phyloP scores from a whole-genome alignment of 768 basidiomycete genomes.

The Mycena vulgaris region DNA sequence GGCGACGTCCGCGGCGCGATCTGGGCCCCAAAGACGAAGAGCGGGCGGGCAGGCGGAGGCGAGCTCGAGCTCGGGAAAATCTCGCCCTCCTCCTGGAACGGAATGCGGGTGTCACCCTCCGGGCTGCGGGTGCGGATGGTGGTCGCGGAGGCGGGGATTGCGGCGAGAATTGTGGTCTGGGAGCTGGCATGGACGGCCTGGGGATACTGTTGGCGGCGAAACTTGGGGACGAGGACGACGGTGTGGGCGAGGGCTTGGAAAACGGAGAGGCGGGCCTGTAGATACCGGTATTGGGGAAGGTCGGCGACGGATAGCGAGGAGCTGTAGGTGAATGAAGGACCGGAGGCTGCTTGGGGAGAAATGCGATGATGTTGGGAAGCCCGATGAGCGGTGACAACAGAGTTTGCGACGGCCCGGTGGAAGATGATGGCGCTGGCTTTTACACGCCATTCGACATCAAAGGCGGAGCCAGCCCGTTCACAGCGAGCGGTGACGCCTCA shows the following conservation, averaged over 20 bases:
- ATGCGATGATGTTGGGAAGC: not conserved
- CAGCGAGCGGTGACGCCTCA: constrained; percentile 19
- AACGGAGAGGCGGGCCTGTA: not conserved
- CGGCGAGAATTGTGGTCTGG: too few species aligned
- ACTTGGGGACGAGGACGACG: constrained; percentile 1
- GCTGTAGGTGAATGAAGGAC: constrained; percentile 19
- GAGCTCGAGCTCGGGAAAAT: constrained; percentile 19
- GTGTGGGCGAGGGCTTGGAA: not conserved
- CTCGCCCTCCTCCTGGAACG: constrained; percentile 33
- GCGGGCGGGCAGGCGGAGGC: not conserved
- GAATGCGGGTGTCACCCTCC: constrained; percentile 6
- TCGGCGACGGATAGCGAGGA: constrained; percentile 16
- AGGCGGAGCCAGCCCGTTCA: not conserved
- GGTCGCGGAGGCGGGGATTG: not conserved
- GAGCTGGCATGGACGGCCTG: not conserved
- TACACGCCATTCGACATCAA: constrained; percentile 10
- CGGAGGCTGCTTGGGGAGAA: not conserved
- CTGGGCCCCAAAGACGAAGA: not conserved
- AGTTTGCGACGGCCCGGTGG: not conserved
- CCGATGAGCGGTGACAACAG: not conserved
- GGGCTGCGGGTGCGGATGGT: too few species aligned
- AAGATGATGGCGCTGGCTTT: not conserved
- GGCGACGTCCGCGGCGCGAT: not conserved
- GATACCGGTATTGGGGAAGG: constrained; percentile 23
- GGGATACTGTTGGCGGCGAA: not conserved